A percentile compares a stretch with the other conserved stretches of the same genome.
These are phyloP conservation scores for Aspergillus candidus DNA, from an alignment of 2,329 filamentous ascomycete genomes.

Conservation along the genomic window DNA sequence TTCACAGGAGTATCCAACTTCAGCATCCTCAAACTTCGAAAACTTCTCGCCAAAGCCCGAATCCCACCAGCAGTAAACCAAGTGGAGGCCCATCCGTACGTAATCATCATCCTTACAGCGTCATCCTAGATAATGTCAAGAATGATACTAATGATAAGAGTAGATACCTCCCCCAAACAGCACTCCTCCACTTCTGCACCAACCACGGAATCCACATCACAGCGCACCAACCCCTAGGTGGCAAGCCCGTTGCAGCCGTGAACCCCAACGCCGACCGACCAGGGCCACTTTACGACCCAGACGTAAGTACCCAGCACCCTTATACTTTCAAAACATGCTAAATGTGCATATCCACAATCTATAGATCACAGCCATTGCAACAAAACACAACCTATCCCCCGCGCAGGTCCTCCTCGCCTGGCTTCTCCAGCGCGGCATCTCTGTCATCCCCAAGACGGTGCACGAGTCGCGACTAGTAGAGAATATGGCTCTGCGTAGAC, in stretches of 20 bases:
- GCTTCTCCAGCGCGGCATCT: neutral
- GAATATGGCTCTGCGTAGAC: neutral
- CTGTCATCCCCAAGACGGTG: neutral
- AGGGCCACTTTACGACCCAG: too few species aligned
- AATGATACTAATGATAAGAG: too few species aligned
- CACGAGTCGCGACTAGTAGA: neutral
- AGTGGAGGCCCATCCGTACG: slow-evolving; percentile 1
- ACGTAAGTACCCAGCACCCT: too few species aligned
- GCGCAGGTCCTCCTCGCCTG: neutral
- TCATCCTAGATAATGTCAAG: too few species aligned
- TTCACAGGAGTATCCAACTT: slow-evolving; percentile 1
- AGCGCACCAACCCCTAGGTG: slow-evolving; percentile 1
- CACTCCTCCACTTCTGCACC: neutral
- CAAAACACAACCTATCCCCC: neutral
- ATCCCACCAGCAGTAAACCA: slow-evolving; percentile 1
- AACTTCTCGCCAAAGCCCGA: neutral
- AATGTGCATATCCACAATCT: too few species aligned
- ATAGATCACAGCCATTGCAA: neutral
- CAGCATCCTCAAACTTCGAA: neutral
- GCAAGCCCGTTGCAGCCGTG: neutral
- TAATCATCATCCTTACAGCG: neutral
- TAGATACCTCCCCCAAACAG: neutral
- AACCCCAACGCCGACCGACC: neutral
- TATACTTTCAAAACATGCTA: too few species aligned
- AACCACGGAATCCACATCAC: neutral